Base-by-base conservation (phyloP, 1,284 basidiomycete species). In the Apiotrichum montevideense region DNA sequence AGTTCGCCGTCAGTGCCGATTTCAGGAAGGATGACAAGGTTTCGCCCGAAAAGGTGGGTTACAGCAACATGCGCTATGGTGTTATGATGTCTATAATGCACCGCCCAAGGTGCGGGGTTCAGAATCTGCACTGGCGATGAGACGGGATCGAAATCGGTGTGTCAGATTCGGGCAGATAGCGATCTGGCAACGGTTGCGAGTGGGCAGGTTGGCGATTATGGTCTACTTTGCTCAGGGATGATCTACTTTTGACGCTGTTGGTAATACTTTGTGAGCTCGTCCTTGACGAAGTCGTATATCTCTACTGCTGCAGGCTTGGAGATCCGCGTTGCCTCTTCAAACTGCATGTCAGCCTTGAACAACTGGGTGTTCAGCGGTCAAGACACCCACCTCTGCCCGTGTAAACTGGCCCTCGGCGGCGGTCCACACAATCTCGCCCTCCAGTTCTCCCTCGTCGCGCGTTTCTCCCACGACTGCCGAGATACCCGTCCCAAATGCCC, bases 381-480 rank as follows among this genome's bases (percentile, higher is more conserved):
- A 39, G 8, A 39, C 37, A 60, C 69, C 64, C 44, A 73, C 70
- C 57, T 71, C 60, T 9, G 53, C 33, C 39, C 57, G 51, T 2
- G 59, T 50, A 52, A 77, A 79, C 10, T 61, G 59, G 0, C 78
- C 78, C 53, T 76, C 72, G n/a, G 69, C 72, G 48, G 79, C 77
- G 5, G 69, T 58, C 62, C 75, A 78, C 13, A 79, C 75, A 32
- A 79, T 66, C 52, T 81, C 80, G 42, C 74, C 78, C 35, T 72
- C 79, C 14, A 73, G 76, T 14, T 79, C 80, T 68, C 81, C 42
- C 78, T 76, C 33, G 80, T 69, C 49, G 78, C 82, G 64, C 33
- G 33, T 43, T 2, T 43, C 40, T 3, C 10, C 39, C 78, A 68
- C 58, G 69, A 73, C 61, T 79, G 81, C 70, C 63, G 66, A 55